Evolutionary conservation across 768 basidiomycete species (phyloP).

Genomic region (Pulveroboletus sp.): DNA sequence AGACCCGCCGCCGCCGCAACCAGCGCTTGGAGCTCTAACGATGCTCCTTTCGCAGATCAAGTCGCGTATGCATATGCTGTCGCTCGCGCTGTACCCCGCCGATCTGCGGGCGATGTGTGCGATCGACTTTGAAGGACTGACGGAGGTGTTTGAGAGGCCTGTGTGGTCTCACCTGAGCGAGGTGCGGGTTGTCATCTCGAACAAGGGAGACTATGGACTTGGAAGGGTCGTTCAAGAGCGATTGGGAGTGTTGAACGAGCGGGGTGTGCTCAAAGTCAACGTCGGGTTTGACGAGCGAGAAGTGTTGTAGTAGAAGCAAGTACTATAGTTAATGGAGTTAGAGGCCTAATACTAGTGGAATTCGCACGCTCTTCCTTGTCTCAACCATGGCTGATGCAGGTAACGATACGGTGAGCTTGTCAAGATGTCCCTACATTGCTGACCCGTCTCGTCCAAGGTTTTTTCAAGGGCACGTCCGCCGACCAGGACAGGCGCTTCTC

Average conservation of each 20-base stretch:
- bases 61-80: conserved; percentile 30
- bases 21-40: conserved; percentile 24
- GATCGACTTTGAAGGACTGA: conserved; percentile 31
- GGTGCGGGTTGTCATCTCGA: conserved; percentile 29
- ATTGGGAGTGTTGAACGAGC: conserved; percentile 17
- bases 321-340: too few species aligned
- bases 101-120: conserved; percentile 27
- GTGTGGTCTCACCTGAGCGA: conserved; percentile 25
- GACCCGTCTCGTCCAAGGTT: conserved; percentile 45
- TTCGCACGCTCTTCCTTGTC: conserved; percentile 21
- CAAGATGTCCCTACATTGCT: conserved; percentile 1
- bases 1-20: conserved; percentile 4
- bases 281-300: conserved; percentile 33
- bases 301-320: conserved; percentile 21
- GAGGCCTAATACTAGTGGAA: neutral
- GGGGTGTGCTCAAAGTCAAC: conserved; percentile 27
- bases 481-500: conserved; percentile 92
- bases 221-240: conserved; percentile 24
- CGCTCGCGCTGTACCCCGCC: conserved; percentile 31
- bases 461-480: conserved; percentile 88
- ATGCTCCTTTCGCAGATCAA: conserved; percentile 24
- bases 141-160: conserved; percentile 18
- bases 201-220: conserved; percentile 27
- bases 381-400: conserved; percentile 60
- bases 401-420: conserved; percentile 19